Evolutionary conservation across 805 yeast genomes (phyloP), one percentile per base, ranked within the genome.

Genomic region (Hanseniaspora lachancei): DNA sequence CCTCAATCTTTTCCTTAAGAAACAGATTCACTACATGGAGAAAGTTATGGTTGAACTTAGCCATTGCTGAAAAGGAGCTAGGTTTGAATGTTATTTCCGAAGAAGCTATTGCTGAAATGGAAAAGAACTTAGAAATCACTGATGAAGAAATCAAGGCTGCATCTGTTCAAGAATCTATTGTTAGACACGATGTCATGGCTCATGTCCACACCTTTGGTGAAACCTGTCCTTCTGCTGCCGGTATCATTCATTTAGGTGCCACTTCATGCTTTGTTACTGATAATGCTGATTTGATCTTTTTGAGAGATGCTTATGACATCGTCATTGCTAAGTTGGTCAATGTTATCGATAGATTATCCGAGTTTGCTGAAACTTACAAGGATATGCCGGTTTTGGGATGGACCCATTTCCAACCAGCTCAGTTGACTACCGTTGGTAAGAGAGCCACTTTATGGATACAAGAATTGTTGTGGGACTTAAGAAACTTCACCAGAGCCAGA

Each of bases 401-500:
- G 97, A 93, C 98, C 57, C 98, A 93, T 72, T 93, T 93, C 81
- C 98, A 93, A 76, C 98, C 98, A 16, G 98, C 98, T 54, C 98
- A 93, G 75, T 80, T 93, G 70, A 91, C 97, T 62, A 93, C 98
- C 36, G 95, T 93, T 60, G 98, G 98, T 70, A 93, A 93, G 77
- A 84, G 98, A 74, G 95, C 95, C 57, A 89, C 97, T 47, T 76
- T 93, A 67, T 93, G 98, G 98, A 76, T 93, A 64, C 98, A 93
- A 77, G 98, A 93, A 72, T 76, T 93, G 64, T 77, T 93, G 65
- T 93, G 97, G 98, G 98, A 93, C 73, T 79, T 93, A 71, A 81
- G 98, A 74, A 93, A 93, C 74, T 79, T 93, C 75, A 83, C 78
- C 62, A 84, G 98, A 73, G 97, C 97, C 49, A 84, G 98, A 74